Conservation (phyloP, 768 basidiomycete species). For the Russula griseocarnosa region DNA sequence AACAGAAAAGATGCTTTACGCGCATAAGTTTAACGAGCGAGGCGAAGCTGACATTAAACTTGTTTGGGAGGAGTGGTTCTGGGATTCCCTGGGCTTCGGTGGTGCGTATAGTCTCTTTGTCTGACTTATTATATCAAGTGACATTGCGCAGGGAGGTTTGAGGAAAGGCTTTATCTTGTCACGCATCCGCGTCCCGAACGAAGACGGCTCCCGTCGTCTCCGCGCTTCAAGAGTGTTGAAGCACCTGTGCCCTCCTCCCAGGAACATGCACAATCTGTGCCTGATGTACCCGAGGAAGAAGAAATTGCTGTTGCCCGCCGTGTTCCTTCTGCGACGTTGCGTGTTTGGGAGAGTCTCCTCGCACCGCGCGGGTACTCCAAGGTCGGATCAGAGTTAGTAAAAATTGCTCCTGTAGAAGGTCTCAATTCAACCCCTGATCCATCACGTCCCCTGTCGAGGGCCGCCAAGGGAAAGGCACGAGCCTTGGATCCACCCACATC, state of each 20-base stretch:
- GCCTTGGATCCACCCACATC: slow-evolving; percentile 10
- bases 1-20: slow-evolving; percentile 74
- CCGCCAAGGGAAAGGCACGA: slow-evolving; percentile 7
- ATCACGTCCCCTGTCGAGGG: neutral
- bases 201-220: slow-evolving; percentile 4
- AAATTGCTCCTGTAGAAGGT: slow-evolving; percentile 27
- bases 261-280: slow-evolving; percentile 1
- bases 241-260: slow-evolving; percentile 8
- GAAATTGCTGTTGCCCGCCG: slow-evolving; percentile 55
- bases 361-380: slow-evolving; percentile 64
- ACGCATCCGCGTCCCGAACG: slow-evolving; percentile 26
- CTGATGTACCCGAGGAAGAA: slow-evolving; percentile 43
- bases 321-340: slow-evolving; percentile 57
- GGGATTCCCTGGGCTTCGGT: slow-evolving; percentile 80
- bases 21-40: slow-evolving; percentile 63
- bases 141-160: slow-evolving; percentile 22
- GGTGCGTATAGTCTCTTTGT: slow-evolving; percentile 39
- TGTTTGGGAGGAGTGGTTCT: slow-evolving; percentile 97
- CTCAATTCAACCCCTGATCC: slow-evolving; percentile 14
- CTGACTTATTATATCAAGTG: neutral
- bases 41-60: slow-evolving; percentile 72
- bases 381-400: slow-evolving; percentile 52
- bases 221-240: neutral
- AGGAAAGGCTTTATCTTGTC: slow-evolving; percentile 24
- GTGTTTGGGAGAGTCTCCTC: slow-evolving; percentile 68